Base-by-base conservation (phyloP, 1,284 basidiomycete genomes). In the Flammula alnicola region DNA sequence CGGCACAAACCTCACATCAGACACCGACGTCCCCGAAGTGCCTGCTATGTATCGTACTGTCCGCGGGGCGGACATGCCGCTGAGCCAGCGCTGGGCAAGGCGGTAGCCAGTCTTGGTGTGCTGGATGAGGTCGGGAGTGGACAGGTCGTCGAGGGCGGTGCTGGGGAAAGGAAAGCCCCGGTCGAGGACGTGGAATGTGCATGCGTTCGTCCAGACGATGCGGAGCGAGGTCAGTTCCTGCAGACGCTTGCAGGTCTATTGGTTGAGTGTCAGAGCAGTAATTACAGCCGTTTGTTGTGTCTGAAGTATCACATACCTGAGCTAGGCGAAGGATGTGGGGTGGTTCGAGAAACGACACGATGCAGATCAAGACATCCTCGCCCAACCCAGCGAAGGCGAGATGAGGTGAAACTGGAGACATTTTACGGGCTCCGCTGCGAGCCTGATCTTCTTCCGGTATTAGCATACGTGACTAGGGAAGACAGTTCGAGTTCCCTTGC, bases 141-240 rank as follows among this genome's bases (percentile, higher is more conserved):
- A 58, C 39, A 79, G 62, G 2, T 62, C 57, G 22, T 66, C 61
- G 8, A 61, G 55, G 19, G 54, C 27, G 1, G 47, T 43, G 17
- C 54, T 29, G 1, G 76, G 71, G 55, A 82, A 83, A 0, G 83
- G 83, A 44, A 74, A 75, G 0, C 76, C 75, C 20, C 65, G 59
- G 9, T 55, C 47, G 3, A 80, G 59, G 26, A 84, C 70, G 36
- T 79, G 69, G 32, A 52, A 62, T 14, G 59, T 58, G 58, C 75
- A 79, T 14, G 75, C 76, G 30, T 74, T 73, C n/a, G 71, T 71
- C 84, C 84, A 86, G 17, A 85, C 73, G 39, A 76, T 71, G 31
- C 73, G 75, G 16, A 77, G 65, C 8, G 60, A 64, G 0, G 79
- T 77, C 8, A 83, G 51, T 3, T 59, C 51, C 41, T 63, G 59